These are phyloP conservation scores for Zymoseptoria tritici DNA, from an alignment of 2,329 filamentous ascomycete species.

Conservation along the genomic window DNA sequence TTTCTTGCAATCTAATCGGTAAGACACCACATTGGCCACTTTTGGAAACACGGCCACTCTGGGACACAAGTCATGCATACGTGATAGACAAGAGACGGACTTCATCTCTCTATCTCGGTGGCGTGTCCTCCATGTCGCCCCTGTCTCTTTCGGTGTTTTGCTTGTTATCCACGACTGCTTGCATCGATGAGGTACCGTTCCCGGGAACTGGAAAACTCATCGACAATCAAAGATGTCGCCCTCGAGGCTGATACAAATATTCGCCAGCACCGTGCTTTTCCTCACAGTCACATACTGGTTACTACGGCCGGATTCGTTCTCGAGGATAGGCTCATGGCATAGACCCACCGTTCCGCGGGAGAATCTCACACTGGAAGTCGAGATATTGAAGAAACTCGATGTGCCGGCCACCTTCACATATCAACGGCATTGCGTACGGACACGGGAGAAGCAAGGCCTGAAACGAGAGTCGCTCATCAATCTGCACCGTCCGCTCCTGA, in stretches of 20 bases:
- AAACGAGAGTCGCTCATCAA: slow-evolving; percentile 10
- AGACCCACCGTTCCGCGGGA: neutral
- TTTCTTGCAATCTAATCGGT: neutral
- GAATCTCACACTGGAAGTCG: slow-evolving; percentile 15
- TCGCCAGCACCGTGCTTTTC: slow-evolving; percentile 10
- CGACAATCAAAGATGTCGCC: slow-evolving; percentile 3
- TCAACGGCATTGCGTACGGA: slow-evolving; percentile 15
- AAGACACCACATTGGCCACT: neutral
- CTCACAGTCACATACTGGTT: slow-evolving; percentile 12
- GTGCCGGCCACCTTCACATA: slow-evolving; percentile 13
- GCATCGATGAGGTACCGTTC: neutral
- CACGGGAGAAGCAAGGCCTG: slow-evolving; percentile 9
- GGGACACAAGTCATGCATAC: neutral
- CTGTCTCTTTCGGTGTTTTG: neutral
- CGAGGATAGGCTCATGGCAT: neutral
- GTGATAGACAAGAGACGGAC: neutral
- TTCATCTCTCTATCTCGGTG: neutral
- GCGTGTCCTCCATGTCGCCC: neutral
- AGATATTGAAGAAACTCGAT: slow-evolving; percentile 14
- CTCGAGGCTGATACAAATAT: slow-evolving; percentile 6
- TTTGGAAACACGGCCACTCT: neutral
- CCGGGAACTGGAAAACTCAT: neutral
- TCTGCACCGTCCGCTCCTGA: slow-evolving; percentile 5
- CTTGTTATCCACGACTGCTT: neutral
- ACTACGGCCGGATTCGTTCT: neutral